phyloP scores from a whole-genome alignment of 768 basidiomycete species.

The Lactifluus hygrophoroides region DNA sequence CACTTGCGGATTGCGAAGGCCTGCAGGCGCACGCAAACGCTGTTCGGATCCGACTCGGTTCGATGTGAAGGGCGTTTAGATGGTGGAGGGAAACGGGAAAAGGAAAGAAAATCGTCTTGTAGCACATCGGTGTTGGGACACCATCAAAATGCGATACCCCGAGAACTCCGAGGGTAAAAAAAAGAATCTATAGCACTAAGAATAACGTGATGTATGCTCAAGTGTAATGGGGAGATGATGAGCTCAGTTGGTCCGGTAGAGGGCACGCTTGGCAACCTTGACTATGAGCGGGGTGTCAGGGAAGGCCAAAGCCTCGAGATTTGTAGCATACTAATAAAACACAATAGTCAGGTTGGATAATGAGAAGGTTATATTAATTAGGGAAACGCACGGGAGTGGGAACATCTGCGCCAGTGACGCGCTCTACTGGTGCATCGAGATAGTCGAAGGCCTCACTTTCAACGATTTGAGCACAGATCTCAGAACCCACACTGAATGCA shows the following conservation, averaged over 20 bases:
- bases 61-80: neutral
- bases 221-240: neutral
- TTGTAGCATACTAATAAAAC: constrained; percentile 69
- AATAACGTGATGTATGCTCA: constrained; percentile 17
- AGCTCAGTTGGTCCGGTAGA: constrained; percentile 77
- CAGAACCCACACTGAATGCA: constrained; percentile 94
- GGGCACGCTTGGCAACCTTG: constrained; percentile 90
- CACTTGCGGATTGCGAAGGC: constrained; percentile 91
- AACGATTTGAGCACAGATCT: constrained; percentile 95
- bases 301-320: constrained; percentile 87
- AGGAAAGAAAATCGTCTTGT: neutral
- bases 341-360: constrained; percentile 4
- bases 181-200: constrained; percentile 16
- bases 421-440: constrained; percentile 96
- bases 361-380: constrained; percentile 1
- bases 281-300: constrained; percentile 85
- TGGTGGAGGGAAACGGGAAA: neutral
- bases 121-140: neutral
- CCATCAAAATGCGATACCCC: neutral
- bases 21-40: constrained; percentile 94
- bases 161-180: neutral
- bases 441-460: constrained; percentile 98
- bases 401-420: constrained; percentile 94
- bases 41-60: constrained; percentile 68
- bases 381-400: constrained; percentile 79